These are phyloP conservation scores for Cryomyces antarcticus DNA, from an alignment of 495 filamentous ascomycete species.

Conservation along the genomic window DNA sequence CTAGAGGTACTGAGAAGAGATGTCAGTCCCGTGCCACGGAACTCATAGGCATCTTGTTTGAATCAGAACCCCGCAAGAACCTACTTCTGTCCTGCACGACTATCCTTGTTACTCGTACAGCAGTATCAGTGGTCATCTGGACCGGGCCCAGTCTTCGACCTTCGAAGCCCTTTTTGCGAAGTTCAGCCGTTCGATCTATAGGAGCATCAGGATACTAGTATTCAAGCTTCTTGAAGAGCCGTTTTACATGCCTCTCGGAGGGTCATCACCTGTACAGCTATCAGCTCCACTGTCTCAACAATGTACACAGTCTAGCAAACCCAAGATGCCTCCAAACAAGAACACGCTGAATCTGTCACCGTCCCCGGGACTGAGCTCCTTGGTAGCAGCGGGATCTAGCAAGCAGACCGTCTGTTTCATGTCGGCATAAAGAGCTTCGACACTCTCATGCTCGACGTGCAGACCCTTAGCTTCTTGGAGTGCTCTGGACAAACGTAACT, in stretches of 20 bases:
- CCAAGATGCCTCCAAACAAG: conserved; percentile 88
- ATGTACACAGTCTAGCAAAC: conserved; percentile 27
- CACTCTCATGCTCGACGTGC: conserved; percentile 43
- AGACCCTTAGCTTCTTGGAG: conserved; percentile 40
- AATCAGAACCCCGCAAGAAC: too few species aligned
- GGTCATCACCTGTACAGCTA: conserved; percentile 57
- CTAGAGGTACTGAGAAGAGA: conserved; percentile 38
- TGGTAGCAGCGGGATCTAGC: conserved; percentile 63
- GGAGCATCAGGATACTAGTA: not conserved
- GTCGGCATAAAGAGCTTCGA: conserved; percentile 56
- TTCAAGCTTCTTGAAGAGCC: too few species aligned
- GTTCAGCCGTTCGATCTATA: conserved; percentile 75
- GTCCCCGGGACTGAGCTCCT: conserved; percentile 68
- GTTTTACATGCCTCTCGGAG: conserved; percentile 63
- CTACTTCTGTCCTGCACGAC: conserved; percentile 73
- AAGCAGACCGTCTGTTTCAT: conserved; percentile 58
- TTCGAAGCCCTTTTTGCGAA: conserved; percentile 78
- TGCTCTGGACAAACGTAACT: conserved; percentile 38
- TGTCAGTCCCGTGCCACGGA: not conserved
- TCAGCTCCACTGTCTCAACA: conserved; percentile 4
- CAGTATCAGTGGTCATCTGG: conserved; percentile 98
- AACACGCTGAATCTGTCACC: conserved; percentile 71
- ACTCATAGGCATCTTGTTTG: not conserved
- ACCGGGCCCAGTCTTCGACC: conserved; percentile 76
- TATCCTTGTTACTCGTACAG: conserved; percentile 78